Percentiles rank a stretch among this genome's conserved stretches.
These are phyloP conservation scores for Candida ortonii DNA, from an alignment of 805 yeast genomes.

Conservation along the genomic window DNA sequence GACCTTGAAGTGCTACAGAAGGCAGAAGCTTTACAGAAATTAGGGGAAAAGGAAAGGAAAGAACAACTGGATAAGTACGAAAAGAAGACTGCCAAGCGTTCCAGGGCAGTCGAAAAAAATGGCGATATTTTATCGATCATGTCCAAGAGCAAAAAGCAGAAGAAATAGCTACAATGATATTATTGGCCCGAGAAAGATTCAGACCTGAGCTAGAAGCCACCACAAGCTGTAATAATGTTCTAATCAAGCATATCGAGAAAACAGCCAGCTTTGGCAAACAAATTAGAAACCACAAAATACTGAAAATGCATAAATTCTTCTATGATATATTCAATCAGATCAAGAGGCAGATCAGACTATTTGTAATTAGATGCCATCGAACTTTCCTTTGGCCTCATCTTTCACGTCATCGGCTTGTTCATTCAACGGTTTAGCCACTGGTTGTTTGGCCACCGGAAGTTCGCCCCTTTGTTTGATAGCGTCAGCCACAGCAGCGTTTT, in stretches of 20 bases:
- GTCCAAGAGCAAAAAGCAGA: constrained; percentile 19
- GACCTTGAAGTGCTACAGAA: constrained; percentile 56
- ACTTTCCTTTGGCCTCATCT: constrained; percentile 9
- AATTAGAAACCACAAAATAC: too few species aligned
- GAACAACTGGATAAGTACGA: constrained; percentile 67
- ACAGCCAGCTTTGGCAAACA: too few species aligned
- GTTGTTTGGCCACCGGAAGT: constrained; percentile 25
- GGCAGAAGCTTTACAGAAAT: constrained; percentile 44
- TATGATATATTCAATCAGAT: too few species aligned
- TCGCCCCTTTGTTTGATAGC: constrained; percentile 22
- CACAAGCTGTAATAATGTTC: too few species aligned
- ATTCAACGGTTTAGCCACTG: constrained; percentile 27
- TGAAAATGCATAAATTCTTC: too few species aligned
- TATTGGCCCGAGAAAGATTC: background rate
- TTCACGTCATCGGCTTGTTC: constrained; percentile 25
- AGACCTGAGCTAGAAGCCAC: too few species aligned
- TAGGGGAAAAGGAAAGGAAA: constrained; percentile 68
- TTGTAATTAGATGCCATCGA: too few species aligned
- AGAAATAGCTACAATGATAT: constrained; percentile 6
- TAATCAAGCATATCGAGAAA: too few species aligned
- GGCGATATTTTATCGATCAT: constrained; percentile 26
- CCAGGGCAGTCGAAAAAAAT: constrained; percentile 16
- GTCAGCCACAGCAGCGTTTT: constrained; percentile 25
- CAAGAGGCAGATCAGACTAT: too few species aligned
- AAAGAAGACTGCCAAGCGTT: constrained; percentile 41